These are phyloP conservation scores for Coix lacrymajobi DNA, from an alignment of 176 grass and related monocot genomes.

Conservation along the genomic window DNA sequence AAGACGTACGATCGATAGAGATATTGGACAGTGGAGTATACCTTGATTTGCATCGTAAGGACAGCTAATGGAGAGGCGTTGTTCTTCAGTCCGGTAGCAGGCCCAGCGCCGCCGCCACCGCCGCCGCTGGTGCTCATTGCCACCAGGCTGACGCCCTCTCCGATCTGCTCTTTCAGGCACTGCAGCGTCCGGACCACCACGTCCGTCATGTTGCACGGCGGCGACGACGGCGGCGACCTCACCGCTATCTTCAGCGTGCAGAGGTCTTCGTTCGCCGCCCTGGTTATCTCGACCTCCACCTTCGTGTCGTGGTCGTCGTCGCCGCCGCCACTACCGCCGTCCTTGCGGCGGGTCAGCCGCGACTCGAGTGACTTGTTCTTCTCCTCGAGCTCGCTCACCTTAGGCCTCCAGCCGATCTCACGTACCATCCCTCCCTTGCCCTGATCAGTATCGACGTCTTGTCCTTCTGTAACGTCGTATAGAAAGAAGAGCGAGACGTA, in stretches of 20 bases:
- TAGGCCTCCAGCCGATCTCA: constrained; percentile 50
- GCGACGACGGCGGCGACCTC: neutral
- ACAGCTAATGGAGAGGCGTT: neutral
- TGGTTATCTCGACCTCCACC: constrained; percentile 47
- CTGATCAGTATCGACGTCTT: constrained; percentile 76
- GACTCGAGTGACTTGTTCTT: constrained; percentile 61
- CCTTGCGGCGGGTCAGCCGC: neutral
- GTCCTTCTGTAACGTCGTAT: constrained; percentile 36
- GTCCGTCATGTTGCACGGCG: constrained; percentile 33
- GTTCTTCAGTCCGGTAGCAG: neutral
- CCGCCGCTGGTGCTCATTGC: constrained; percentile 30
- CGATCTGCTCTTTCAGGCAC: constrained; percentile 41
- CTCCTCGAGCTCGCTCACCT: constrained; percentile 60
- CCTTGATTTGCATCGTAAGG: constrained; percentile 29
- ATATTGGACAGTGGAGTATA: too few relatives aligned
- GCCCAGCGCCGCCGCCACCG: neutral
- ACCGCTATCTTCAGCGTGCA: constrained; percentile 42
- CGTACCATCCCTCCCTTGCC: constrained; percentile 61
- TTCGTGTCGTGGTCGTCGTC: neutral
- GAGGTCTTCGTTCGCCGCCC: constrained; percentile 21
- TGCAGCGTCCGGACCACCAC: constrained; percentile 42
- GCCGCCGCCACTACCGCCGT: neutral
- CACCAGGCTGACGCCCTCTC: constrained; percentile 37
- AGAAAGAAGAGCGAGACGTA: neutral
- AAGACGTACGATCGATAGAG: neutral